Evolutionary conservation across 2,329 filamentous ascomycete species (phyloP), one percentile per base, ranked within the genome.

Genomic region (Nannizzia gypsea): DNA sequence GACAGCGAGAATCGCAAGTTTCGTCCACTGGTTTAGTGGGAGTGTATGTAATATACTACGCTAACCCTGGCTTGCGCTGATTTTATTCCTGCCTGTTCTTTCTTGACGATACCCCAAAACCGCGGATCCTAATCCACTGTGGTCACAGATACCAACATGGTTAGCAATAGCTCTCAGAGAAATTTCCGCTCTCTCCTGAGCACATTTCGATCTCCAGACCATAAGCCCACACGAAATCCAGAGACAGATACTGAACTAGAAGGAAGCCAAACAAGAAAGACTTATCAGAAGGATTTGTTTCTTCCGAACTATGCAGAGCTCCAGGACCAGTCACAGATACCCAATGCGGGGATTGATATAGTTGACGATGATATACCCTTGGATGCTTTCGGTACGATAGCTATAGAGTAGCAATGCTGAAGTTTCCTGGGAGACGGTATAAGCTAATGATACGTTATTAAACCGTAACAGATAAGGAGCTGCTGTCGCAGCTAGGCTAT

Each of bases 371-470:
- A 71, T 31, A 34, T 67, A n/a, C 65, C 69, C 6, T 69, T 80
- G 11, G 78, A 82, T 70, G 73, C 73, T 2, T 81, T 81, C 64
- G 78, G 80, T 81, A 64, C 6, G 50, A 8, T 13, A n/a, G 26
- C 15, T 34, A 15, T 9, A 17, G 15, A 17, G 6, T 17, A n/a
- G 1, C n/a, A n/a, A 31, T 24, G 11, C 11, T 52, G 26, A 3
- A n/a, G 26, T 6, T 31, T 3, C 20, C 1, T 9, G 2, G n/a
- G 15, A 8, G 28, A n/a, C 24, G 13, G 8, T 1, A 17, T 52
- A 26, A 26, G 26, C 50, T 54, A 26, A 54, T 31, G 2, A 3
- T 9, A 54, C 15, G 31, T 20, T 34, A n/a, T 34, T n/a, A 28
- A 34, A 34, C 5, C 6, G 9, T 9, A 6, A 13, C 26, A 76